Evolutionary conservation across 441 rosid genomes (phyloP).

Genomic region (Gossypium trilobum): DNA sequence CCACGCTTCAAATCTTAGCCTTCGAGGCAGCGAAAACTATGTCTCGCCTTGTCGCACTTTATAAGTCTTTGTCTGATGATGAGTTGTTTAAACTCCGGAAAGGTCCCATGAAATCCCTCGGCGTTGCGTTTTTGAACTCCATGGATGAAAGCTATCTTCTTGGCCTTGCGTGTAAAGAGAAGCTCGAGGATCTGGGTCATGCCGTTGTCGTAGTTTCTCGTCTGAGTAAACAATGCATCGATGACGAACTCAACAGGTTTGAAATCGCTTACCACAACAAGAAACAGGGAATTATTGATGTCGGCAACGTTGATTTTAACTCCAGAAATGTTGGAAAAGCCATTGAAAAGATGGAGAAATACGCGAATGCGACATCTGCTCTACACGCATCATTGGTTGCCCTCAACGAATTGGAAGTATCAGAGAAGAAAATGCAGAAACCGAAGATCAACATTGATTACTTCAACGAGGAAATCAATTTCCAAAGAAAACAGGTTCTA

Average conservation of each 20-base stretch:
- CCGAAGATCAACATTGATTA: conserved; percentile 22
- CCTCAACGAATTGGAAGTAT: conserved; percentile 29
- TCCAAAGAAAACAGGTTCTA: conserved; percentile 26
- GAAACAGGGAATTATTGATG: conserved; percentile 22
- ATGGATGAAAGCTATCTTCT: conserved; percentile 27
- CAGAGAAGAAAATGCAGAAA: conserved; percentile 26
- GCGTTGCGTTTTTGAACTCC: conserved; percentile 33
- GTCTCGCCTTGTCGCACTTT: conserved; percentile 32
- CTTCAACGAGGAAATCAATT: conserved; percentile 25
- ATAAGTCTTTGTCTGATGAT: conserved; percentile 26
- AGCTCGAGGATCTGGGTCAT: conserved; percentile 33
- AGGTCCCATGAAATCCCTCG: conserved; percentile 25
- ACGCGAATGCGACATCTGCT: conserved; percentile 20
- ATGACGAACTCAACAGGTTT: conserved; percentile 15
- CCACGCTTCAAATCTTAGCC: conserved; percentile 31
- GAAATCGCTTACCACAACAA: conserved; percentile 20
- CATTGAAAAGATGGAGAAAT: conserved; percentile 33
- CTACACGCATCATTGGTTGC: conserved; percentile 20
- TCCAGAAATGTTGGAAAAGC: conserved; percentile 16
- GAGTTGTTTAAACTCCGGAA: conserved; percentile 25
- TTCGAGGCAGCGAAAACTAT: conserved; percentile 40
- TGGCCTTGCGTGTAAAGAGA: conserved; percentile 32
- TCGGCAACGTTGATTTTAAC: conserved; percentile 12
- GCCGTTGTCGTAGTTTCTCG: conserved; percentile 22
- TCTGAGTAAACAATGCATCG: conserved; percentile 26